These are phyloP conservation scores for Dothistroma pini DNA, from an alignment of 2,329 filamentous ascomycete genomes.

Conservation along the genomic window DNA sequence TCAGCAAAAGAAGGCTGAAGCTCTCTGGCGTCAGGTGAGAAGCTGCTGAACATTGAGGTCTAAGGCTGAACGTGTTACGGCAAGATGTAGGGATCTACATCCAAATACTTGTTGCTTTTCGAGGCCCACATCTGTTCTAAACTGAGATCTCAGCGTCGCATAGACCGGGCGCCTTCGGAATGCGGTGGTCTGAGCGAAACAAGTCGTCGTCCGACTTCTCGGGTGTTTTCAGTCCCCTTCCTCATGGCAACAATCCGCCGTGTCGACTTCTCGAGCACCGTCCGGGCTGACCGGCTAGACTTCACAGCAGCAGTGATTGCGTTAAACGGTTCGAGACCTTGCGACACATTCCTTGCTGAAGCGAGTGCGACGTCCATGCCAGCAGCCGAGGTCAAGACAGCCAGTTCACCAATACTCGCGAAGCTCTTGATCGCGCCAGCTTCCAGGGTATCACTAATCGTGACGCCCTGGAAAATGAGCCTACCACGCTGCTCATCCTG, in stretches of 20 bases:
- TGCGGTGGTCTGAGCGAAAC: not conserved
- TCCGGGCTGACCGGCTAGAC: constrained; percentile 10
- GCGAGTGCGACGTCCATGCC: constrained; percentile 21
- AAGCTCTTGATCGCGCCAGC: constrained; percentile 17
- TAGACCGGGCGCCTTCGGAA: not conserved
- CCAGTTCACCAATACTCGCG: constrained; percentile 10
- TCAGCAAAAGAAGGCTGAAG: not conserved
- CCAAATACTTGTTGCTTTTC: not conserved
- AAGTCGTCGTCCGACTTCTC: no score
- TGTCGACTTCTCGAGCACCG: constrained; percentile 15
- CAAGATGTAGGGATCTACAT: not conserved
- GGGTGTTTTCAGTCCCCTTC: no score
- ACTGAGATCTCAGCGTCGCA: not conserved
- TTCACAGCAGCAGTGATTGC: constrained; percentile 12
- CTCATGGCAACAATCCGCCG: constrained; percentile 11
- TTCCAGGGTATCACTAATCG: constrained; percentile 21
- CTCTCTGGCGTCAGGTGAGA: not conserved
- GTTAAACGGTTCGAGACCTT: constrained; percentile 11
- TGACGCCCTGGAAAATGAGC: constrained; percentile 16
- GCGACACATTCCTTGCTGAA: constrained; percentile 9
- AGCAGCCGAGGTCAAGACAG: constrained; percentile 12
- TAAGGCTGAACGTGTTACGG: not conserved
- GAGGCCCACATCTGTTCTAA: not conserved
- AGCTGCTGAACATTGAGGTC: not conserved
- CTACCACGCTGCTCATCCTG: constrained; percentile 13